Evolutionary conservation across 352 stramenopile genomes (phyloP), one percentile per base, ranked within the genome.

Genomic region (Phytophthora hybrid): DNA sequence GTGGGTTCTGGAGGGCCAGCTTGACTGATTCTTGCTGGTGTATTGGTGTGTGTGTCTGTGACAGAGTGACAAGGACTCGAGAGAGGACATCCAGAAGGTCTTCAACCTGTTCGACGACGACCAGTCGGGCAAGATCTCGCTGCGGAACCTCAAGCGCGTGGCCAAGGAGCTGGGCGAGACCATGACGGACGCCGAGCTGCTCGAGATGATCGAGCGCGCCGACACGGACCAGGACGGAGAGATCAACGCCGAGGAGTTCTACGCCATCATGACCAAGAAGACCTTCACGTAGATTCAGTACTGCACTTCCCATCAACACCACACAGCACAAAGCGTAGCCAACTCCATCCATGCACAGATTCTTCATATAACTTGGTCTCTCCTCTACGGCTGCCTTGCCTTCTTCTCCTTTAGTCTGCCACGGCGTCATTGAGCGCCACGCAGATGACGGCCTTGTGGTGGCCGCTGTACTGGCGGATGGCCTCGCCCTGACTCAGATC

Each of bases 141-240:
- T 99, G 73, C 88, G 92, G 29, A 99, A 99, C 82, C 89, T 99
- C 66, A 99, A 99, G 78, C 89, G 97, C 66, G 96, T 99, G 39
- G 97, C 98, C 19, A 98, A 98, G 69, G 97, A 99, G 77, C 84
- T 99, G n/a, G 98, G 98, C 44, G 98, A 99, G 87, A 98, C 95
- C 71, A 99, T 99, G 92, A 99, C 97, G 23, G 96, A 99, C 79
- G 97, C 99, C 63, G 98, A 99, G 88, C 82, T 99, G 71, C 91
- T 99, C 58, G 97, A 99, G 83, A 99, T 99, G 98, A 99, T 99
- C 71, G 97, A 99, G 79, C 89, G 98, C 55, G 97, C 98, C 1
- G 94, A 99, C 77, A 75, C 90, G 0, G 94, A 99, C 79, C 93
- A 98, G 63, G 95, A 99, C 77, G 98, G 97, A 47, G 94, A 99